Base-by-base conservation (phyloP, 345 rosid genomes). In the Camelina sativa region DNA sequence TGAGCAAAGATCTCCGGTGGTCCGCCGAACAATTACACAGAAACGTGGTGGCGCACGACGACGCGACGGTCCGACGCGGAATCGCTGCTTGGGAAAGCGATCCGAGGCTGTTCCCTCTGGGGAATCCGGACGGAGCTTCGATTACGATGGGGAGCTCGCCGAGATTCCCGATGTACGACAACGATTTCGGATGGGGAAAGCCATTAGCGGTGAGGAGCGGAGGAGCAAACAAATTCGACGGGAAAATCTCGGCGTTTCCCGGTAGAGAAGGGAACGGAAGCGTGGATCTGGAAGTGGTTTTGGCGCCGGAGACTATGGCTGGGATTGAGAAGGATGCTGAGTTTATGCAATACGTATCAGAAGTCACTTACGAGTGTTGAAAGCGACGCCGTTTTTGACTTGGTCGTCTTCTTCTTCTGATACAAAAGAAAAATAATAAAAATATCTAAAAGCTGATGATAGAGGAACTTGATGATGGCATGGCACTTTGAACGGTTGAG, bases 141-240 rank as follows among this genome's bases (percentile, higher is more conserved):
- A 90, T 95, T 40, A 92, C 99, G 15, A 95, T 95, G 93, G 99
- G 98, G 0, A 94, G 98, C 75, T 94, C 98, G 5, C 97, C 98
- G 50, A 83, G 98, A 81, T 94, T 94, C 50, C 99, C 99, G 0
- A 95, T 95, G 99, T 95, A 92, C 74, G 73, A 85, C 38, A 95
- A 92, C 59, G 97, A 95, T 79, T 95, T 95, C 71, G 99, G 99
- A 46, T 95, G 99, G 99, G 97, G 97, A 4, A 84, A 78, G 7
- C 97, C 99, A 4, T n/a, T 89, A 78, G 99, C 97, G 0, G 84
- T 95, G 30, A 79, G 99, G 62, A 95, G 99, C 41, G 99, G 99
- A 2, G 77, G 83, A 80, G 96, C 99, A 43, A 95, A 95, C 51
- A 95, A 95, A 25, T 95, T 95, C 67, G 97, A 95, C 65, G 99